These are phyloP conservation scores for Fusarium irregulare DNA, from an alignment of 2,329 filamentous ascomycete species.

Conservation along the genomic window DNA sequence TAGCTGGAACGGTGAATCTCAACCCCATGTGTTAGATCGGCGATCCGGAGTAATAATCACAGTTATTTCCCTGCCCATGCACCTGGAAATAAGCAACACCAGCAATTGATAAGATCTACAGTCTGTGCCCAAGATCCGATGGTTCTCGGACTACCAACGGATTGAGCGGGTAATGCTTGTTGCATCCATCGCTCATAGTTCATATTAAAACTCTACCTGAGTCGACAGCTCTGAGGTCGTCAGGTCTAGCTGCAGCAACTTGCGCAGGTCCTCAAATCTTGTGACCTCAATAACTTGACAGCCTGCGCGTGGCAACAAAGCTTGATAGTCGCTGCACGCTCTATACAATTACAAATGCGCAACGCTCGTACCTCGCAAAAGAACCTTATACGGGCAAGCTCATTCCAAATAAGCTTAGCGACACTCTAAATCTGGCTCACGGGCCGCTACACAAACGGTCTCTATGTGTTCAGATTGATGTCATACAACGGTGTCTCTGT, in stretches of 20 bases:
- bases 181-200: no score
- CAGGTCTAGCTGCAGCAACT: neutral
- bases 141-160: neutral
- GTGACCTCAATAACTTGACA: neutral
- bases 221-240: neutral
- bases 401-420: neutral
- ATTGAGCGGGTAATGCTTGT: neutral
- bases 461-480: neutral
- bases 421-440: neutral
- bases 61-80: neutral
- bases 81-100: neutral
- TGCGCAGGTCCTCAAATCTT: conserved; percentile 1
- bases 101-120: neutral
- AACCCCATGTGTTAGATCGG: neutral
- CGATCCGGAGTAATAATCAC: neutral
- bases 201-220: neutral
- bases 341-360: neutral
- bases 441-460: neutral
- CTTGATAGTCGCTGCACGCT: neutral
- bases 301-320: neutral
- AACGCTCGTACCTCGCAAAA: neutral
- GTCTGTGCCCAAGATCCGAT: neutral
- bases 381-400: neutral
- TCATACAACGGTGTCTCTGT: neutral
- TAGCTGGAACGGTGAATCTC: no score